Base-by-base conservation (phyloP, 192 early-diverging fungal species). In the Blastocladiella britannica region DNA sequence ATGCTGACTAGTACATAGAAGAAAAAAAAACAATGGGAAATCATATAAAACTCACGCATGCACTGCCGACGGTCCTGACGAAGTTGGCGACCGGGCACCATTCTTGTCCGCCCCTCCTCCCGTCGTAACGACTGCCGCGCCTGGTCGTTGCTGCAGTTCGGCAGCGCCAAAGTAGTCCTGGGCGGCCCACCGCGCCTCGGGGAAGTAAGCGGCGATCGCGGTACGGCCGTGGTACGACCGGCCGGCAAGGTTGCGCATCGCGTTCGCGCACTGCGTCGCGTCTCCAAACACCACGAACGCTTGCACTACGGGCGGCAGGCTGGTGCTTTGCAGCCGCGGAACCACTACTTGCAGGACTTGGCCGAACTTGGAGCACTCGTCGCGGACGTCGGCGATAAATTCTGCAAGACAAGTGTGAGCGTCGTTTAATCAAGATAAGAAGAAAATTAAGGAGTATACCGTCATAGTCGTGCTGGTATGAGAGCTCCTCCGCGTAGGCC, bases 311-410 rank as follows among this genome's bases (percentile, higher is more conserved):
- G 37, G 15, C 37, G 37, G 37, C 37, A 47, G n/a, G 15, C n/a
- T 20, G 9, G 15, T 20, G 4, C 37, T 20, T 2, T 47, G 37
- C 37, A 47, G 12, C 28, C 89, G 70, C 25, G 94, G 94, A 62
- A 97, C 92, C 59, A 75, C 77, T 60, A 96, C 69, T 8, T 83
- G 79, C 4, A 65, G 51, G n/a, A 97, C 68, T n/a, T 60, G 61
- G 15, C 94, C 94, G 68, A 83, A 93, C 63, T 82, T 91, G 43
- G 64, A 60, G 65, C 88, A 92, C 65, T 98, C 94, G 22, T 90
- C 88, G 23, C 71, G 71, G 53, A 96, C 80, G 68, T 98, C 94
- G 28, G 91, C 85, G 52, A 84, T 27, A 58, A 96, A 91, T 57
- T 95, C 92, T 70, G 62, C 3, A 31, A 28, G 25, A 53, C 25